Base-by-base conservation (phyloP, 1,284 basidiomycete genomes). In the Cryptococcus sp. region DNA sequence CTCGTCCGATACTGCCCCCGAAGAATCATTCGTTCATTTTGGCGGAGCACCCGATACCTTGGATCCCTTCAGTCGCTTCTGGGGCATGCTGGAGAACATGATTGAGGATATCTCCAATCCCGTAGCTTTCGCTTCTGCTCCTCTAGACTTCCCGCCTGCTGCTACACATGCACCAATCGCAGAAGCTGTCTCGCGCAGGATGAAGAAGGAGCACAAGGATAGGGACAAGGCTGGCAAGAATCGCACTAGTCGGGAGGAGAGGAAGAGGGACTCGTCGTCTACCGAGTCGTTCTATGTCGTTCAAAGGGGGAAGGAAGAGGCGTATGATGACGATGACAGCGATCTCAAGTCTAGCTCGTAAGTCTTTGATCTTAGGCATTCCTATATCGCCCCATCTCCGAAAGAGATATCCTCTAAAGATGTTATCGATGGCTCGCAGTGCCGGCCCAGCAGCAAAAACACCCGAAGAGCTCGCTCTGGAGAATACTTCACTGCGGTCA, bases 31-130 rank as follows among this genome's bases (percentile, higher is more conserved):
- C 48, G 53, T 73, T 19, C 58, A 75, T 41, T 68, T 73, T 1
- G 72, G 71, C 1, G 63, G 63, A 5, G 50, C 63, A 1, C 71
- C 76, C 2, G 75, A 77, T 40, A 68, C 70, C 0, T 53, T 70
- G 1, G 78, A 80, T 55, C 77, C 77, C 5, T 80, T 79, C 60
- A 66, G 63, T 1, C 57, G 75, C n/a, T 80, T 80, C 61, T 80
- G 79, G 79, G 75, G 72, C 8, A 74, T 74, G 63, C 60, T 80
- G 20, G 78, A 80, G 55, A 78, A 73, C 47, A 73, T 72, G 64
- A 53, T 77, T 30, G 77, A 78, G 19, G 72, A 77, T 50, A 75
- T 78, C 23, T 71, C 69, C 41, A 74, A 76, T 52, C 77, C 79
- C 1, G 72, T 77, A 3, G 76, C 75, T 5, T 78, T 78, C 50